Evolutionary conservation across 2,329 filamentous ascomycete species (phyloP).

Genomic region (Penicillium concentricum): DNA sequence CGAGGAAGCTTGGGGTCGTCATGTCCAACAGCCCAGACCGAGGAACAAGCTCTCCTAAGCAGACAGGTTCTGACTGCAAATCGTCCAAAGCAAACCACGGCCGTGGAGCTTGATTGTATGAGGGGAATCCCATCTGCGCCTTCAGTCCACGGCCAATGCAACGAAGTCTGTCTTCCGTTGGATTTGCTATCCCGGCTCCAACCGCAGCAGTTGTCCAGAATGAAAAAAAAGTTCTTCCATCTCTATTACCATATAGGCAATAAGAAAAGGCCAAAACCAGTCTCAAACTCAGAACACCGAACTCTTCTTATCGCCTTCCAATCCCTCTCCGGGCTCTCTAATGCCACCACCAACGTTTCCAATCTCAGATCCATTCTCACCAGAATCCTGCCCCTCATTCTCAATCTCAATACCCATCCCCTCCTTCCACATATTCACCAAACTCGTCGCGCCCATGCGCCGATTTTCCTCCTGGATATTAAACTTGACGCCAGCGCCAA

Average conservation of each 20-base stretch:
- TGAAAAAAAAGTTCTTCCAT: not conserved
- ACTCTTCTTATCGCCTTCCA: not conserved
- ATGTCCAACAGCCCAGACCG: not conserved
- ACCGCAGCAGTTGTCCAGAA: too few species aligned
- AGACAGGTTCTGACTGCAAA: not conserved
- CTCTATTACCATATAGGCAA: not conserved
- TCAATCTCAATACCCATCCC: conserved; percentile 8
- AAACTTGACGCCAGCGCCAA: conserved; percentile 20
- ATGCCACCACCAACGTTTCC: not conserved
- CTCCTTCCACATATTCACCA: conserved; percentile 26
- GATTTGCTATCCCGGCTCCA: not conserved
- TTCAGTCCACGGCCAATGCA: not conserved
- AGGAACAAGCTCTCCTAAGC: not conserved
- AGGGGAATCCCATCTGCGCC: not conserved
- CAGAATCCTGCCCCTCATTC: too few species aligned
- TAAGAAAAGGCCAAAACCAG: not conserved
- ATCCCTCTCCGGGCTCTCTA: not conserved
- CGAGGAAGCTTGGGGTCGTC: not conserved
- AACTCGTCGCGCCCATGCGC: conserved; percentile 26
- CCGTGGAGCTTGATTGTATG: not conserved
- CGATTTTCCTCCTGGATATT: conserved; percentile 20
- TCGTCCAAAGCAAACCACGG: not conserved
- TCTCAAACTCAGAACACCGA: not conserved
- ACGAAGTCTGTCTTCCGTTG: not conserved
- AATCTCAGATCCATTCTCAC: not conserved